phyloP scores from a whole-genome alignment of 2,329 filamentous ascomycete genomes.

The Cladobotryum mycophilum region DNA sequence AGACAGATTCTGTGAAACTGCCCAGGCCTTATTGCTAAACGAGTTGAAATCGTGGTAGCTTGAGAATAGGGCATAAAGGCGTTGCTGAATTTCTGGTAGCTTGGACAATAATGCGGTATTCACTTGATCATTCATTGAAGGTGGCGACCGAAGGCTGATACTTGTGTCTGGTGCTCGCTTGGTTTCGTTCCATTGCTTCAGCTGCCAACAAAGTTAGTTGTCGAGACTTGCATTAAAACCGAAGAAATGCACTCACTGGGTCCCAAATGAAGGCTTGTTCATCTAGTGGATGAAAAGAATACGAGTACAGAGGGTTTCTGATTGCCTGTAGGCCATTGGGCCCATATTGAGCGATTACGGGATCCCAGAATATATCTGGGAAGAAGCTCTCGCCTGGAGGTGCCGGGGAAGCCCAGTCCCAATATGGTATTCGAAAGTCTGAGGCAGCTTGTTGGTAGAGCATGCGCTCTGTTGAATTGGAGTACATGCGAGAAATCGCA shows the following conservation, averaged over 20 bases:
- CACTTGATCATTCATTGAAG: constrained; percentile 55
- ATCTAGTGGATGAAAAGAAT: constrained; percentile 55
- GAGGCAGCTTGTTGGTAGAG: constrained; percentile 46
- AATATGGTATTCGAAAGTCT: constrained; percentile 51
- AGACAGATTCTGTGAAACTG: constrained; percentile 37
- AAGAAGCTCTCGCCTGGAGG: constrained; percentile 42
- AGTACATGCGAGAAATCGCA: constrained; percentile 43
- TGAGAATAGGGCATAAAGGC: constrained; percentile 62
- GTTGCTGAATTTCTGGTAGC: constrained; percentile 49
- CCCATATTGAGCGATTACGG: constrained; percentile 46
- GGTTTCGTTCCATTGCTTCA: constrained; percentile 54
- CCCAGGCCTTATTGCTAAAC: constrained; percentile 64
- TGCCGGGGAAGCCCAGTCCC: constrained; percentile 51
- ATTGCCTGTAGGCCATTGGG: constrained; percentile 51
- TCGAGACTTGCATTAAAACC: constrained; percentile 8
- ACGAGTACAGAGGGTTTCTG: constrained; percentile 56
- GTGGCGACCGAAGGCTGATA: constrained; percentile 22
- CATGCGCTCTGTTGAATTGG: constrained; percentile 37
- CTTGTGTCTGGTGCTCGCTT: constrained; percentile 45
- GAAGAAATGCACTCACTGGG: constrained; percentile 44
- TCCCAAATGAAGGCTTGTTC: constrained; percentile 50
- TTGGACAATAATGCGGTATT: constrained; percentile 39
- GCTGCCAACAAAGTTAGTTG: constrained; percentile 31
- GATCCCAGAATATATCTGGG: constrained; percentile 39
- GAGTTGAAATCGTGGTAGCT: constrained; percentile 61